Percentiles rank a stretch among this genome's conserved stretches.
Evolutionary conservation across 208 protist species (phyloP).

Genomic region (Blechomonas ayalai): DNA sequence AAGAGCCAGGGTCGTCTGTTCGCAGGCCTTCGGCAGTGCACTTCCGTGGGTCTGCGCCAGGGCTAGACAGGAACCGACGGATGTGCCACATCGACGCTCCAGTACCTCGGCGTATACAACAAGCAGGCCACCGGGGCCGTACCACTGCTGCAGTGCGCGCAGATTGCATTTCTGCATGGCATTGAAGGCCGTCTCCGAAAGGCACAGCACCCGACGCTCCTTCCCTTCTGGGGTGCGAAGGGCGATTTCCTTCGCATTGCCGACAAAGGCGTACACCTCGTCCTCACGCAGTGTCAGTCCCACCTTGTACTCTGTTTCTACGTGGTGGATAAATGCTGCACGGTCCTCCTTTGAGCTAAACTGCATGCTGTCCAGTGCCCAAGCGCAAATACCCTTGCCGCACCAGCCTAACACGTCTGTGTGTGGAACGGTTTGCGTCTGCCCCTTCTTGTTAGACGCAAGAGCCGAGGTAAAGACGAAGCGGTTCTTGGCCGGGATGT

Average conservation of each 20-base stretch:
- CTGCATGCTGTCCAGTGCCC: slow-evolving; percentile 11
- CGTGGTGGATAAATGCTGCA: slow-evolving; percentile 11
- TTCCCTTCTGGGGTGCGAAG: background rate
- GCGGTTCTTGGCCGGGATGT: slow-evolving; percentile 55
- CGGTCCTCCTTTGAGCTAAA: slow-evolving; percentile 13
- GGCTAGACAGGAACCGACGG: slow-evolving; percentile 9
- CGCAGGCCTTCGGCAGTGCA: background rate
- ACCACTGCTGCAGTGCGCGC: slow-evolving; percentile 8
- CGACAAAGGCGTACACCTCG: slow-evolving; percentile 10
- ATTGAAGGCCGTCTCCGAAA: slow-evolving; percentile 12
- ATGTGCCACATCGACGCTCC: slow-evolving; percentile 7
- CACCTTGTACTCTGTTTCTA: slow-evolving; percentile 5
- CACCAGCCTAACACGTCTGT: slow-evolving; percentile 20
- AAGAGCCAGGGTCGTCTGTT: slow-evolving; percentile 1
- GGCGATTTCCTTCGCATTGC: slow-evolving; percentile 15
- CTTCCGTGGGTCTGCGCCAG: slow-evolving; percentile 7
- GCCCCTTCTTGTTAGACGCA: background rate
- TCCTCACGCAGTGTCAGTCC: slow-evolving; percentile 10
- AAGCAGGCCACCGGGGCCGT: slow-evolving; percentile 9
- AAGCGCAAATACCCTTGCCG: slow-evolving; percentile 20
- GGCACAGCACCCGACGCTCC: slow-evolving; percentile 4
- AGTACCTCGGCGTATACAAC: slow-evolving; percentile 2
- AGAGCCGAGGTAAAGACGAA: slow-evolving; percentile 37
- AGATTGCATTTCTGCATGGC: slow-evolving; percentile 4
- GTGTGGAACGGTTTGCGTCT: slow-evolving; percentile 1